A percentile compares a stretch with the other conserved stretches of the same genome.
phyloP scores from a whole-genome alignment of 768 basidiomycete genomes.

The Lentinula aciculospora region DNA sequence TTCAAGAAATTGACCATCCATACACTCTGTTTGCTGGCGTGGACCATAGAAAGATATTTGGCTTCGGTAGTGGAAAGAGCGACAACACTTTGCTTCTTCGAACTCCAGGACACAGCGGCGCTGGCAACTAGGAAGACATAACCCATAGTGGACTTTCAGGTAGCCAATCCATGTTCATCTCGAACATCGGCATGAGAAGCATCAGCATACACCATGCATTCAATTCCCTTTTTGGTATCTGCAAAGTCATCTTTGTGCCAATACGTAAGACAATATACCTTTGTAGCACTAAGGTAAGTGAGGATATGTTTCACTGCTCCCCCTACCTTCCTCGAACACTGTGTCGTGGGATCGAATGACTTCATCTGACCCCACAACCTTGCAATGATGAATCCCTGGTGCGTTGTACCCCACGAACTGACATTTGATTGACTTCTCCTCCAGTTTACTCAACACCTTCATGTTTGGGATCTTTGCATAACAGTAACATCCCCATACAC shows the following conservation, averaged over 20 bases:
- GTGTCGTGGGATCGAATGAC: neutral
- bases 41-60: slow-evolving; percentile 15
- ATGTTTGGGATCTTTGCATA: slow-evolving; percentile 17
- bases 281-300: neutral
- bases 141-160: slow-evolving; percentile 25
- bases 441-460: slow-evolving; percentile 2
- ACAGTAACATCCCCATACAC: slow-evolving; percentile 19
- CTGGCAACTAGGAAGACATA: slow-evolving; percentile 24
- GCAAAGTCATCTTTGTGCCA: neutral
- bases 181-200: slow-evolving; percentile 4
- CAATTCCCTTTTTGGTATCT: neutral
- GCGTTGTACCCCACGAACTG: neutral
- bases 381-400: neutral
- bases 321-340: neutral
- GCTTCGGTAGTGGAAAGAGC: too few relatives aligned
- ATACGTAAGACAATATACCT: neutral
- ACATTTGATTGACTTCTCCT: neutral
- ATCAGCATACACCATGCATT: slow-evolving; percentile 16
- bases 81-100: too few relatives aligned
- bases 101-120: slow-evolving; percentile 26
- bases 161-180: slow-evolving; percentile 7
- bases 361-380: neutral
- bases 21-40: slow-evolving; percentile 17
- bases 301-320: neutral
- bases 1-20: slow-evolving; percentile 23